phyloP scores from a whole-genome alignment of 2,329 filamentous ascomycete species.

The Graphilbum sp. region DNA sequence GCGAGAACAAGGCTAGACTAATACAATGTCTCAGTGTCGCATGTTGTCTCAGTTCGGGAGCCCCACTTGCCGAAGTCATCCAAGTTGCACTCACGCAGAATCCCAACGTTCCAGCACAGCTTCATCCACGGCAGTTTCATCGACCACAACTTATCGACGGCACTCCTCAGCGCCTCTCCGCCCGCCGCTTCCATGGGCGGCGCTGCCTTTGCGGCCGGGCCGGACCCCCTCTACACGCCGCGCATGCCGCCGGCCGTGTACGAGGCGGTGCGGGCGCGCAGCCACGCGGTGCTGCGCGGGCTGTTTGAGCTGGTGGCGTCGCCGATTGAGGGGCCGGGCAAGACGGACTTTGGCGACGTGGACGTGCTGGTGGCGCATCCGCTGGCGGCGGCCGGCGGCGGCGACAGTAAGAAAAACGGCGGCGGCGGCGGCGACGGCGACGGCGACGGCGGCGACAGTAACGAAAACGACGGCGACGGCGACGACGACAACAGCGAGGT shows the following conservation, averaged over 20 bases:
- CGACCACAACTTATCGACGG: not conserved
- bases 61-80: too few species aligned
- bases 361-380: constrained; percentile 44
- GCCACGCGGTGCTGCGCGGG: constrained; percentile 26
- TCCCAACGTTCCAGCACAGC: too few species aligned
- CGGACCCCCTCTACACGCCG: constrained; percentile 38
- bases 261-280: constrained; percentile 26
- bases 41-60: too few species aligned
- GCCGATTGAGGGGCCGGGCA: constrained; percentile 53
- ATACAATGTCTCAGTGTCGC: too few species aligned
- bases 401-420: not conserved
- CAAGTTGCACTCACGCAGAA: too few species aligned
- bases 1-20: too few species aligned
- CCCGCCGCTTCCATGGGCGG: constrained; percentile 45
- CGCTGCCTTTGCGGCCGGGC: constrained; percentile 32
- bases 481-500: not conserved
- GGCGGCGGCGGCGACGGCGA: not conserved
- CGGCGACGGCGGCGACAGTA: too few species aligned
- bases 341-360: constrained; percentile 53
- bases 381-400: not conserved
- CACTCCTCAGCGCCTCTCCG: too few species aligned
- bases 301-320: constrained; percentile 39
- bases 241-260: constrained; percentile 49
- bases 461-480: not conserved
- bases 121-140: not conserved